phyloP scores from a whole-genome alignment of 768 basidiomycete genomes.

The Amyloporia xantha region DNA sequence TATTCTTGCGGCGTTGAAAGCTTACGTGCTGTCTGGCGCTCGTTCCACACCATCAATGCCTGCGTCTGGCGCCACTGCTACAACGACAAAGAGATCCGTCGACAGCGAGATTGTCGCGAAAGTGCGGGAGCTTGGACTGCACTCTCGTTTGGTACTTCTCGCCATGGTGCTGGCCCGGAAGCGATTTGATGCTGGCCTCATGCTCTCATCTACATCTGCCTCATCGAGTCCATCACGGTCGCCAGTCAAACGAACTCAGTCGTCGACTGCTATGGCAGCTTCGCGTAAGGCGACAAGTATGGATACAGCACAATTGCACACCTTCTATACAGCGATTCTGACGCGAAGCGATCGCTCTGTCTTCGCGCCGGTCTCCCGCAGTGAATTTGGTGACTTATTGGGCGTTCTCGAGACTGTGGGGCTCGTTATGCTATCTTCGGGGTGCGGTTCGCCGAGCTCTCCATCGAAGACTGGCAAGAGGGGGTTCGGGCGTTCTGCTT shows the following conservation, averaged over 20 bases:
- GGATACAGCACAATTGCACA: constrained; percentile 55
- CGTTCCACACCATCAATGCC: constrained; percentile 18
- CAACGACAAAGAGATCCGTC: constrained; percentile 13
- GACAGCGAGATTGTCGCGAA: constrained; percentile 59
- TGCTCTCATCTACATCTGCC: constrained; percentile 32
- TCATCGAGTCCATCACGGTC: constrained; percentile 27
- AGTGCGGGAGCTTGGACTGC: constrained; percentile 63
- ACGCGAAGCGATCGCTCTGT: constrained; percentile 45
- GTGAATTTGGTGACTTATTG: constrained; percentile 69
- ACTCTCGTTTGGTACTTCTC: constrained; percentile 65
- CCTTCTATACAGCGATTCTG: constrained; percentile 57
- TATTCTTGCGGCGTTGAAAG: constrained; percentile 69
- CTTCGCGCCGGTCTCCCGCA: constrained; percentile 62
- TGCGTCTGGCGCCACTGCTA: constrained; percentile 32
- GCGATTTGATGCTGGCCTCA: constrained; percentile 51
- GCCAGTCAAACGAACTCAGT: constrained; percentile 48
- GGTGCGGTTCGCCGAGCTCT: constrained; percentile 24
- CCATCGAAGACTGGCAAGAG: constrained; percentile 45
- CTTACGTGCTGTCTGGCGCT: constrained; percentile 29
- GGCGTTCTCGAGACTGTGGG: constrained; percentile 71
- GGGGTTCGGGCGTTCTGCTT: constrained; percentile 48
- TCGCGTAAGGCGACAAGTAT: constrained; percentile 28
- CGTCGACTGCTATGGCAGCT: constrained; percentile 23
- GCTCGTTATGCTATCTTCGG: constrained; percentile 40
- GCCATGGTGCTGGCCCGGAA: constrained; percentile 57